These are phyloP conservation scores for Anthostomella pinea DNA, from an alignment of 2,329 filamentous ascomycete genomes.

Conservation along the genomic window DNA sequence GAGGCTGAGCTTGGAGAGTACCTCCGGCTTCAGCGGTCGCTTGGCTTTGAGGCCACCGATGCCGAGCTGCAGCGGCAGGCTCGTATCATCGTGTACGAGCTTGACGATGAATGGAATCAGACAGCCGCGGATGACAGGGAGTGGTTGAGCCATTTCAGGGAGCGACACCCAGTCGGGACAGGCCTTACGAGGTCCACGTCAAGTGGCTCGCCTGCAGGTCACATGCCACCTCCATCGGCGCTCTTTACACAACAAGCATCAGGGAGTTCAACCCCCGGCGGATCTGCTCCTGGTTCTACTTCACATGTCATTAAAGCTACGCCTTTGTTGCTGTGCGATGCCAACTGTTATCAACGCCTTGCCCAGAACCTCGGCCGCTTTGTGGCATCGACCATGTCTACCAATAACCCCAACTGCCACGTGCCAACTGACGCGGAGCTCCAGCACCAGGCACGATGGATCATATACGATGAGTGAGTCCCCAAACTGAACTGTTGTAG, in stretches of 20 bases:
- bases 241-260: background rate
- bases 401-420: slow-evolving; percentile 59
- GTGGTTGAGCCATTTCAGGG: slow-evolving; percentile 54
- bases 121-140: slow-evolving; percentile 55
- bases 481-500: background rate
- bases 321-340: slow-evolving; percentile 54
- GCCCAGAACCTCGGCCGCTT: slow-evolving; percentile 53
- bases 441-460: slow-evolving; percentile 62
- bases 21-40: slow-evolving; percentile 41
- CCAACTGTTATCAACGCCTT: slow-evolving; percentile 58
- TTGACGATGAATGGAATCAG: slow-evolving; percentile 62
- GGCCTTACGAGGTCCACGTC: slow-evolving; percentile 21
- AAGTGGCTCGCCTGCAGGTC: slow-evolving; percentile 12
- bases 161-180: slow-evolving; percentile 37
- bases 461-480: slow-evolving; percentile 59
- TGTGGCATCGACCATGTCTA: slow-evolving; percentile 51
- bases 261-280: slow-evolving; percentile 5
- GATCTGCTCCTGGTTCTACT: too few species aligned
- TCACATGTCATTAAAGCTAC: slow-evolving; percentile 26
- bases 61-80: slow-evolving; percentile 55
- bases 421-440: slow-evolving; percentile 60
- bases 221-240: slow-evolving; percentile 3
- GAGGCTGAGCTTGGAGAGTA: slow-evolving; percentile 56
- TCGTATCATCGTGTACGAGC: slow-evolving; percentile 60
- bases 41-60: slow-evolving; percentile 50